Evolutionary conservation across 306 rosid species (phyloP), one percentile per base, ranked within the genome.

Genomic region (Psophocarpus tetragonolobus): DNA sequence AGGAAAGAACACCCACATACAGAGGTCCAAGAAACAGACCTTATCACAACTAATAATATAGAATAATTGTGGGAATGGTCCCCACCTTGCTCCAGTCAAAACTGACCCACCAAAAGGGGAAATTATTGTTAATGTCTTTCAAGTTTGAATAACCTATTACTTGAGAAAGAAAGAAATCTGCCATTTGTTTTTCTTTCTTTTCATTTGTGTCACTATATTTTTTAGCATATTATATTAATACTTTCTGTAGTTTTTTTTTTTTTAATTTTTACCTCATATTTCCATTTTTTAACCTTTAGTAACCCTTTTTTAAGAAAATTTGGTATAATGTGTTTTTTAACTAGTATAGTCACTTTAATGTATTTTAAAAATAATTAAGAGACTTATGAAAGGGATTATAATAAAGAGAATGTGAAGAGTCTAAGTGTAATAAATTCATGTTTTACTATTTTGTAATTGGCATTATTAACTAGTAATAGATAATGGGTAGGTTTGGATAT

Each of bases 51-150:
- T 71, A 77, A 78, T 74, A 74, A 79, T 82, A 75, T 77, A 77
- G 85, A 85, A 76, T 81, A 71, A 84, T 74, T 77, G 81, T 73
- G 87, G 48, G 33, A 68, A 13, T 74, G 88, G 93, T 68, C 88
- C 91, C 92, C 81, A 48, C 29, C 75, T 64, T 73, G 68, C 79
- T 75, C 61, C 84, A 81, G 97, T 93, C 94, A 91, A 91, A 85
- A 93, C 88, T 89, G 94, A 76, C 89, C 93, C 87, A 85, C 86
- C 91, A 24, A 68, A 50, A 18, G 75, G 77, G 29, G 15, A 70
- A 73, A 69, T 38, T 77, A 69, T 85, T 81, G 89, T 81, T 62
- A 15, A 27, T 88, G 83, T 85, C 82, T 74, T 90, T 85, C 71
- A 83, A 74, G 78, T 91, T 91, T 89, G 91, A 91, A 93, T 85